A percentile compares a stretch with the other conserved stretches of the same genome.
phyloP scores from a whole-genome alignment of 2,329 filamentous ascomycete genomes.

The Scortechinia acanthostroma region DNA sequence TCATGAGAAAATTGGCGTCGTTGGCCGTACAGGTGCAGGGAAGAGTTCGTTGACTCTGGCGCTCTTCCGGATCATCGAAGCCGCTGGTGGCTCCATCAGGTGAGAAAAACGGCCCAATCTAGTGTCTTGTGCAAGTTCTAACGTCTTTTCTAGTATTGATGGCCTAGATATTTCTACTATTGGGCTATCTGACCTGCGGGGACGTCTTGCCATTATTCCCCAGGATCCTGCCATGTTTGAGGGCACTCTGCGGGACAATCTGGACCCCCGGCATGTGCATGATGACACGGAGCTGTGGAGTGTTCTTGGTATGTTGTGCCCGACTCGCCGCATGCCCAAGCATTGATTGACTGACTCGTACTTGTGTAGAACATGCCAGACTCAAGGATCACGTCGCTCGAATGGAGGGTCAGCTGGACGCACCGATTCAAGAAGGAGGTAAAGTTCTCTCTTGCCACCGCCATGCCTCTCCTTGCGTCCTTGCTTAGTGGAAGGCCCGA shows the following conservation, averaged over 20 bases:
- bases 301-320: not conserved
- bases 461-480: not conserved
- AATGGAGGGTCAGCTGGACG: not conserved
- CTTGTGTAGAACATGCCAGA: not conserved
- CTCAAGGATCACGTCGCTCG: not conserved
- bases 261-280: not conserved
- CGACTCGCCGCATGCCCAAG: no score
- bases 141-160: not conserved
- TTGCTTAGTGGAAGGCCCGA: not conserved
- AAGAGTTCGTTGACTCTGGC: slow-evolving; percentile 91
- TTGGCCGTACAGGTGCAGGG: slow-evolving; percentile 89
- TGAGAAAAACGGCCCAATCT: no score
- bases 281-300: not conserved
- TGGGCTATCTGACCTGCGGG: slow-evolving; percentile 3
- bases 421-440: slow-evolving; percentile 2
- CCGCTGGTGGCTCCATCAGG: slow-evolving; percentile 67
- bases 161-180: slow-evolving; percentile 1
- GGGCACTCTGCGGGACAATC: not conserved
- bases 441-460: not conserved
- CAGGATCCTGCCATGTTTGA: slow-evolving; percentile 4
- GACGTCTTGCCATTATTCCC: slow-evolving; percentile 5
- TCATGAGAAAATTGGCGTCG: slow-evolving; percentile 95
- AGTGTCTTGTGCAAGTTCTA: no score
- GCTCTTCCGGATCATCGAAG: slow-evolving; percentile 92
- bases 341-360: not conserved